Conservation (phyloP, 768 basidiomycete species). For the Jaapia argillacea region DNA sequence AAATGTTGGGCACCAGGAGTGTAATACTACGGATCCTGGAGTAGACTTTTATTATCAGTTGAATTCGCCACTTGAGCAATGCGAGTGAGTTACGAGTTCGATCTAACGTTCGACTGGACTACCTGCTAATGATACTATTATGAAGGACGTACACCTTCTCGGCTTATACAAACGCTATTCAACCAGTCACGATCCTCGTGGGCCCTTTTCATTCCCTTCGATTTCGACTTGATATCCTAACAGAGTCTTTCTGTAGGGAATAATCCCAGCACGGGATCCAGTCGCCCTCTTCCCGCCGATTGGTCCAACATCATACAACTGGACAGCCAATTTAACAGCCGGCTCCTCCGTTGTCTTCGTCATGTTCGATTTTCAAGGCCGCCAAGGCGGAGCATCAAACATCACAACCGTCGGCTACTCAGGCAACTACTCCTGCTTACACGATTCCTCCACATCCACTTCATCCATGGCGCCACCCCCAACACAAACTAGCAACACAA, state of each 20-base stretch:
- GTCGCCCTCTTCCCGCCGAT: conserved; percentile 14
- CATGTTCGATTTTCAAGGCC: conserved; percentile 15
- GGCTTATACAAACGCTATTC: conserved; percentile 31
- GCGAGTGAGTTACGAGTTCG: conserved; percentile 48
- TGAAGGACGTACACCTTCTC: conserved; percentile 8
- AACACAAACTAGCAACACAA: neutral
- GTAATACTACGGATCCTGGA: conserved; percentile 39
- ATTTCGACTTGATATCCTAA: no score
- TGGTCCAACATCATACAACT: conserved; percentile 13
- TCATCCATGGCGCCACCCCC: neutral
- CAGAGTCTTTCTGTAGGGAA: conserved; percentile 9
- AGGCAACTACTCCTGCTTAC: neutral
- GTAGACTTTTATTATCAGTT: conserved; percentile 7
- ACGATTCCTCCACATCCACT: neutral
- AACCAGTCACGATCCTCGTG: conserved; percentile 48
- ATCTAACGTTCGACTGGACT: no score
- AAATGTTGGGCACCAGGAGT: conserved; percentile 30
- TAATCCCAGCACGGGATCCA: conserved; percentile 15
- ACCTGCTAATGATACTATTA: conserved; percentile 2
- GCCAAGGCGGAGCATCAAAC: conserved; percentile 3
- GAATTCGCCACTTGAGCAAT: conserved; percentile 37
- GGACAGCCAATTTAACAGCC: conserved; percentile 13
- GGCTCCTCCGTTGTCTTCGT: conserved; percentile 14
- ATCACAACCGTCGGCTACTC: neutral
- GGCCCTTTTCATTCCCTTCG: conserved; percentile 8